Conservation (phyloP, 2,329 filamentous ascomycete species). For the Fusarium subtropicale region DNA sequence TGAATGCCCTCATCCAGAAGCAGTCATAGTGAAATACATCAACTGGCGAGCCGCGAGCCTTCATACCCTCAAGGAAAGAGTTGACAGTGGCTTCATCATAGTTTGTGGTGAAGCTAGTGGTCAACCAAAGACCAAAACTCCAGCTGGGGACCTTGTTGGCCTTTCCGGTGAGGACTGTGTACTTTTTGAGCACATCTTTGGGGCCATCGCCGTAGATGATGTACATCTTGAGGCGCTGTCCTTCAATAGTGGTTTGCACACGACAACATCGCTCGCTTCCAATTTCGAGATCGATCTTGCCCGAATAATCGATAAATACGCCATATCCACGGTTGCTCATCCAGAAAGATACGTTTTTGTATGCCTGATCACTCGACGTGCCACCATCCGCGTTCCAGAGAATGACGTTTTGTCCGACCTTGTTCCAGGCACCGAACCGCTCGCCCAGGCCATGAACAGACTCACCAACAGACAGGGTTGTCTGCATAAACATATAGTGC, state of each 20-base stretch:
- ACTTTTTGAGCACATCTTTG: slow-evolving; percentile 76
- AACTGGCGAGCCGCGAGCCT: slow-evolving; percentile 71
- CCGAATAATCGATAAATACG: slow-evolving; percentile 78
- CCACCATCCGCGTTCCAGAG: slow-evolving; percentile 74
- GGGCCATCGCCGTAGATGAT: slow-evolving; percentile 77
- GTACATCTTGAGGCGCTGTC: slow-evolving; percentile 78
- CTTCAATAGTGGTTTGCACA: slow-evolving; percentile 75
- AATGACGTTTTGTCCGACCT: slow-evolving; percentile 76
- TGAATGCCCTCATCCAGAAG: slow-evolving; percentile 81
- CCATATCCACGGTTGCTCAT: slow-evolving; percentile 80
- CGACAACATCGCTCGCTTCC: slow-evolving; percentile 79
- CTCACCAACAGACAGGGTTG: slow-evolving; percentile 68
- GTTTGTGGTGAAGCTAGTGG: slow-evolving; percentile 79
- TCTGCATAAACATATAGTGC: slow-evolving; percentile 69
- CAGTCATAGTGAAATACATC: slow-evolving; percentile 82
- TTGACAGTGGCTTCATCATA: slow-evolving; percentile 78
- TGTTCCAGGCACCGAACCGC: slow-evolving; percentile 81
- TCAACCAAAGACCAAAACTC: slow-evolving; percentile 83
- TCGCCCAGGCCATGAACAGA: slow-evolving; percentile 80
- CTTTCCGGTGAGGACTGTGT: slow-evolving; percentile 74
- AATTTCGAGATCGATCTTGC: slow-evolving; percentile 77
- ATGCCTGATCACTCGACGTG: slow-evolving; percentile 76
- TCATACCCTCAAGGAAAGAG: slow-evolving; percentile 76
- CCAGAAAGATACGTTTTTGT: slow-evolving; percentile 79
- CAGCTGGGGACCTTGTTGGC: slow-evolving; percentile 75